phyloP scores from a whole-genome alignment of 371 early-diverging fungal species.

The Mortierella sp. region DNA sequence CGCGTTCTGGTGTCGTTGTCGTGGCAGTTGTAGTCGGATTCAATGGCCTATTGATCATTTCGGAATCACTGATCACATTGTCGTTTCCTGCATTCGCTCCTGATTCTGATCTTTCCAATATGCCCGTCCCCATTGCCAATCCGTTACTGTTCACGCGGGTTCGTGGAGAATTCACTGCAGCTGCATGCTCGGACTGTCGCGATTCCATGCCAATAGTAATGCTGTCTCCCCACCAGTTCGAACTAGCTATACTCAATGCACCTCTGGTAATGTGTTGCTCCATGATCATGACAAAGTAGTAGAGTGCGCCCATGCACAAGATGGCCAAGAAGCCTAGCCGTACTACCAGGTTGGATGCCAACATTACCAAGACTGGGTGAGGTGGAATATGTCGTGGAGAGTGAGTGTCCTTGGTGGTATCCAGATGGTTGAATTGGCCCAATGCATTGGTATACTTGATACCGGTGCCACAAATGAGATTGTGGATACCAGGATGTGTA shows the following conservation, averaged over 20 bases:
- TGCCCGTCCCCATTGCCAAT: no score
- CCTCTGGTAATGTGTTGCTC: slow-evolving; percentile 23
- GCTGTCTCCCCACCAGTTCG: slow-evolving; percentile 14
- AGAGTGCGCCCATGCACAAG: slow-evolving; percentile 36
- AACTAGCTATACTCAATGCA: not conserved
- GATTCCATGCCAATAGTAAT: not conserved
- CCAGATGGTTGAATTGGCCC: slow-evolving; percentile 3
- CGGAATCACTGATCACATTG: no score
- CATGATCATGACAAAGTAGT: slow-evolving; percentile 34
- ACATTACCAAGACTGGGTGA: slow-evolving; percentile 23
- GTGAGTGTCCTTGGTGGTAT: slow-evolving; percentile 1
- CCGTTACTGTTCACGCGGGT: no score
- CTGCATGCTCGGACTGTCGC: no score
- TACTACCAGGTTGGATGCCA: slow-evolving; percentile 34
- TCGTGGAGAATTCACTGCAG: no score
- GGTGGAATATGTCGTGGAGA: slow-evolving; percentile 14
- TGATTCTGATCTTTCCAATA: no score
- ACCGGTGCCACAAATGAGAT: no score
- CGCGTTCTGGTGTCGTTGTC: not conserved
- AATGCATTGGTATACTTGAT: not conserved
- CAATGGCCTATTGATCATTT: no score
- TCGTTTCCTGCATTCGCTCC: no score
- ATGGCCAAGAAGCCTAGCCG: slow-evolving; percentile 20
- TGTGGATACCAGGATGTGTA: no score
- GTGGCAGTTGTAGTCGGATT: no score